These are phyloP conservation scores for Cytospora leucostoma DNA, from an alignment of 2,329 filamentous ascomycete genomes.

Conservation along the genomic window DNA sequence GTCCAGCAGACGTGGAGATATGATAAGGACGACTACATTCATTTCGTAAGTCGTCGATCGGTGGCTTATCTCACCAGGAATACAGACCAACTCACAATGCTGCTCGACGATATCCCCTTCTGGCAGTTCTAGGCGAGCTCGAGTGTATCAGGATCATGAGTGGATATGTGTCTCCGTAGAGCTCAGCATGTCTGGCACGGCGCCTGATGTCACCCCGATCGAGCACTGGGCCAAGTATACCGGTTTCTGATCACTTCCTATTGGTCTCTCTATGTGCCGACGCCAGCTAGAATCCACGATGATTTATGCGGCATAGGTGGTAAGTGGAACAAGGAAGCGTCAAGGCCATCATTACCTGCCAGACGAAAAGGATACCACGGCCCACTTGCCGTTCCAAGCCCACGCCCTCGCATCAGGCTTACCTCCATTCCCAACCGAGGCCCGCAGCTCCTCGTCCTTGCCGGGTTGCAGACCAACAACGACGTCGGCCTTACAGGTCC, in stretches of 20 bases:
- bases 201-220: neutral
- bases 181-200: neutral
- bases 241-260: neutral
- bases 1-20: neutral
- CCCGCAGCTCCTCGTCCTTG: conserved; percentile 77
- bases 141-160: neutral
- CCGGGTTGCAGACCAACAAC: conserved; percentile 85
- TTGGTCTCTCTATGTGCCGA: conserved; percentile 1
- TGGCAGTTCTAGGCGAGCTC: neutral
- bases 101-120: neutral
- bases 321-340: neutral
- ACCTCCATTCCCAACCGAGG: conserved; percentile 68
- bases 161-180: neutral
- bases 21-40: conserved; percentile 18
- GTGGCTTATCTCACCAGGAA: neutral
- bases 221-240: neutral
- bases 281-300: neutral
- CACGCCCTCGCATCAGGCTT: conserved; percentile 74
- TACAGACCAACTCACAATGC: neutral
- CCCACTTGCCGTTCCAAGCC: conserved; percentile 97
- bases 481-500: conserved; percentile 96
- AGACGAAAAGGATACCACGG: conserved; percentile 78
- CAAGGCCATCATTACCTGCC: conserved; percentile 19
- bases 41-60: conserved; percentile 7
- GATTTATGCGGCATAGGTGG: neutral